Percentiles rank a stretch among this genome's conserved stretches.
phyloP scores from a whole-genome alignment of 768 basidiomycete genomes.

The Paxillus involutus region DNA sequence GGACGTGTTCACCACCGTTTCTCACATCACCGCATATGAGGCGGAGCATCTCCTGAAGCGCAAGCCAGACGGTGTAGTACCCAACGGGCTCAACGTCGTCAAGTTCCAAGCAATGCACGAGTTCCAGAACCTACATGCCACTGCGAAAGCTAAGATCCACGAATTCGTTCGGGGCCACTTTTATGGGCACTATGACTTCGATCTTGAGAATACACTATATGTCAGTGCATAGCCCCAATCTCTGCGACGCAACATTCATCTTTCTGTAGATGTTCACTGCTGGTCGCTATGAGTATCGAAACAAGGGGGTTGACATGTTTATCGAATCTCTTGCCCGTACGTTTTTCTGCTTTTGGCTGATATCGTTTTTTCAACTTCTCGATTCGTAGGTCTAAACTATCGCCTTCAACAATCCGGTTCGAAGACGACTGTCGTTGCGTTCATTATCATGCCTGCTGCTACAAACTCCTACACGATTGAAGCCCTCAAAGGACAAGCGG shows the following conservation, averaged over 20 bases:
- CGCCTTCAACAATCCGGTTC: conserved; percentile 63
- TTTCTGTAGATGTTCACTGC: conserved; percentile 87
- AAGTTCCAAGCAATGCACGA: conserved; percentile 99
- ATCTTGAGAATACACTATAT: conserved; percentile 88
- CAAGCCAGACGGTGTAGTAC: conserved; percentile 95
- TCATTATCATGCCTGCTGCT: conserved; percentile 98
- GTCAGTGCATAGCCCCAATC: conserved; percentile 38
- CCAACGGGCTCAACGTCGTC: conserved; percentile 97
- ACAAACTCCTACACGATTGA: conserved; percentile 98
- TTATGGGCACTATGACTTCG: conserved; percentile 96
- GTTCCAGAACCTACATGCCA: conserved; percentile 93
- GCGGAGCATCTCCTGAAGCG: conserved; percentile 94
- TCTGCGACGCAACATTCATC: conserved; percentile 4
- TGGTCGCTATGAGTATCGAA: conserved; percentile 98
- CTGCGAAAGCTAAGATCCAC: conserved; percentile 95
- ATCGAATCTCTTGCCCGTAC: conserved; percentile 92
- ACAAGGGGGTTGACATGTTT: conserved; percentile 99
- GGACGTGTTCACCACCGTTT: conserved; percentile 98
- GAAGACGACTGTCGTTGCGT: conserved; percentile 87
- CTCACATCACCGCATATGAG: conserved; percentile 98
- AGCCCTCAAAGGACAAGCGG: conserved; percentile 95
- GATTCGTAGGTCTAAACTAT: conserved; percentile 50
- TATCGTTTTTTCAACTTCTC: background rate
- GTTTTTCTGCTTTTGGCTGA: conserved; percentile 17
- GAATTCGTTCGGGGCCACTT: conserved; percentile 98